A percentile compares a stretch with the other conserved stretches of the same genome.
Evolutionary conservation across 192 early-diverging fungal genomes (phyloP).

Genomic region (Coemansia sp.): DNA sequence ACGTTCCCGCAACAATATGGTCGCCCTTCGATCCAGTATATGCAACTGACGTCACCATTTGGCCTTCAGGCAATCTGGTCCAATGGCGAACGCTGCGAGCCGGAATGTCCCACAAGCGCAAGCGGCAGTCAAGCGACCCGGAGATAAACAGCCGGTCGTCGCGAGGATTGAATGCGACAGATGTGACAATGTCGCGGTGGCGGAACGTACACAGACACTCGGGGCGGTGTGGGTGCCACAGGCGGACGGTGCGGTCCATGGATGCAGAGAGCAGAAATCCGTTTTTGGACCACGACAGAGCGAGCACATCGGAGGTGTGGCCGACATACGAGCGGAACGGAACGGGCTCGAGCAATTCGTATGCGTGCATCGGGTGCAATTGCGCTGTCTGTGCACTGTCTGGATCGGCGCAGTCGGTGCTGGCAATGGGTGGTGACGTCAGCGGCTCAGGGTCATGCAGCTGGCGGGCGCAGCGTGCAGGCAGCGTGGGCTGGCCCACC

Average conservation of each 20-base stretch:
- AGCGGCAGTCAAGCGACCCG: constrained; percentile 75
- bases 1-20: constrained; percentile 73
- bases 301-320: constrained; percentile 71
- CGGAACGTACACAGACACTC: constrained; percentile 78
- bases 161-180: constrained; percentile 77
- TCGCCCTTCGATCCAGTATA: constrained; percentile 71
- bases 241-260: constrained; percentile 78
- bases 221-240: constrained; percentile 76
- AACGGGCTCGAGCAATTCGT: constrained; percentile 61
- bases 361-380: constrained; percentile 50
- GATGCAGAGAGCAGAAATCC: constrained; percentile 79
- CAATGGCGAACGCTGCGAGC: constrained; percentile 75
- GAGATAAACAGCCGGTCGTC: constrained; percentile 82
- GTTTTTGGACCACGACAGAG: constrained; percentile 72
- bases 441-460: background rate
- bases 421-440: background rate
- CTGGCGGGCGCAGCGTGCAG: background rate
- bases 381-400: background rate
- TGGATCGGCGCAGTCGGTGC: background rate
- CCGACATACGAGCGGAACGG: constrained; percentile 75
- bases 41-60: constrained; percentile 75
- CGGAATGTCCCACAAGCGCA: constrained; percentile 81
- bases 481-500: constrained; percentile 9
- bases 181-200: constrained; percentile 76
- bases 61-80: constrained; percentile 68